Percentiles rank a stretch among this genome's conserved stretches.
phyloP scores from a whole-genome alignment of 306 rosid genomes.

The Gleditsia sinensis region DNA sequence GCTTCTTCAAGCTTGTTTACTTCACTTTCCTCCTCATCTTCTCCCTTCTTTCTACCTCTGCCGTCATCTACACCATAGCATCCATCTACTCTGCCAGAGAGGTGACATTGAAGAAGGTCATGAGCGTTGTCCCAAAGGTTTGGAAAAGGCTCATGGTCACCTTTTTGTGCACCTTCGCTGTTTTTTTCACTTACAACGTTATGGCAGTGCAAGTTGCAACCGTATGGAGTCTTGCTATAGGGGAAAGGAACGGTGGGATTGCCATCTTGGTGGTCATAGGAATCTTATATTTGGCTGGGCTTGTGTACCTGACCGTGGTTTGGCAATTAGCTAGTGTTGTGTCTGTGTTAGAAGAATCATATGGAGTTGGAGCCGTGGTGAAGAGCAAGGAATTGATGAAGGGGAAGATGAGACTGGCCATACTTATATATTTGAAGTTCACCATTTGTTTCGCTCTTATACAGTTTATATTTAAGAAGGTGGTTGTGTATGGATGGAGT shows the following conservation, averaged over 20 bases:
- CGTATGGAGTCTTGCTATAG: background rate
- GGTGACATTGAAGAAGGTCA: conserved; percentile 45
- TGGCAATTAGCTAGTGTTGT: conserved; percentile 84
- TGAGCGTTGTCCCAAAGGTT: conserved; percentile 66
- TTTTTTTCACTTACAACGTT: conserved; percentile 46
- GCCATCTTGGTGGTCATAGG: background rate
- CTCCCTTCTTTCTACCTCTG: conserved; percentile 52
- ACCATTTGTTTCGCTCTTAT: background rate
- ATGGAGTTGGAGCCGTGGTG: conserved; percentile 66
- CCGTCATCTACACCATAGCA: conserved; percentile 79
- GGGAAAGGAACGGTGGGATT: fast-evolving
- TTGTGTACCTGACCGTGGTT: conserved; percentile 49
- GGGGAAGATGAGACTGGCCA: conserved; percentile 59
- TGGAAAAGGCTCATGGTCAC: conserved; percentile 72
- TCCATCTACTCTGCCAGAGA: conserved; percentile 55
- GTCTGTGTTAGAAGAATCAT: conserved; percentile 64
- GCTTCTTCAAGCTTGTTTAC: conserved; percentile 49
- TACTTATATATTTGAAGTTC: conserved; percentile 28
- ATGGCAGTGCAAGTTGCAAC: background rate
- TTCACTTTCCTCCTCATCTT: conserved; percentile 25
- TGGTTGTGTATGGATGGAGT: conserved; percentile 47
- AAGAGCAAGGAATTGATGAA: conserved; percentile 59
- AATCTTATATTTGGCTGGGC: conserved; percentile 44
- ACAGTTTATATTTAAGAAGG: conserved; percentile 34
- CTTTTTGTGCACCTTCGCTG: conserved; percentile 48